Percentiles rank a stretch among this genome's conserved stretches.
These are phyloP conservation scores for Cucurbita maxima DNA, from an alignment of 306 rosid genomes.

Conservation along the genomic window DNA sequence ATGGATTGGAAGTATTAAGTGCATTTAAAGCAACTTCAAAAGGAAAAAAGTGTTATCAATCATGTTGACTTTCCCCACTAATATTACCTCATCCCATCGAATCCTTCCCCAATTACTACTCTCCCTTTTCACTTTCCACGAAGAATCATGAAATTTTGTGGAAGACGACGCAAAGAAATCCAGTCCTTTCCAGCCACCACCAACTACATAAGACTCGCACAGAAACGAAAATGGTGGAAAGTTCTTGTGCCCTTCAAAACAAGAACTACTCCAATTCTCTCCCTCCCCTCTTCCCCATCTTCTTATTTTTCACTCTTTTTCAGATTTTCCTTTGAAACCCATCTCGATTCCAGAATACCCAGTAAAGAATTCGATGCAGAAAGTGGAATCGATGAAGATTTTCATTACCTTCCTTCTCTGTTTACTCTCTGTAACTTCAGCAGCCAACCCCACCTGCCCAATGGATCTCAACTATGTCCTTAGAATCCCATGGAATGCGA, in stretches of 20 bases:
- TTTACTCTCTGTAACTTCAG: conserved; percentile 2
- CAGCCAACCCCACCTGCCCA: conserved; percentile 39
- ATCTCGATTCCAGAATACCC: background rate
- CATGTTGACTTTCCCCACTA: background rate
- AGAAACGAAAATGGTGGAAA: background rate
- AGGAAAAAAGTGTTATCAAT: no score
- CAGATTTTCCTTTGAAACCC: background rate
- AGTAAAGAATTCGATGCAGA: no score
- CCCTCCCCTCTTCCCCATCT: background rate
- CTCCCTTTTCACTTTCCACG: background rate
- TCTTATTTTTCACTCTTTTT: background rate
- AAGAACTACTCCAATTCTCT: no score
- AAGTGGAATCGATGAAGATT: background rate
- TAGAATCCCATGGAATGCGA: conserved; percentile 52
- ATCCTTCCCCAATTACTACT: background rate
- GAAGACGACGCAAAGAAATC: background rate
- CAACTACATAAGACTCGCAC: background rate
- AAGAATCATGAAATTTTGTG: background rate
- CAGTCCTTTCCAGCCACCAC: background rate
- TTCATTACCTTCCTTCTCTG: conserved; percentile 7
- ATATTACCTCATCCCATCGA: background rate
- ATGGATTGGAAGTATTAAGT: no score
- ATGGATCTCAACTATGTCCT: conserved; percentile 53
- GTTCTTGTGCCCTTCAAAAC: background rate
- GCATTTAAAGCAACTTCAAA: no score